Evolutionary conservation across 2,329 filamentous ascomycete genomes (phyloP).

Genomic region (Paecilomyces sp.): DNA sequence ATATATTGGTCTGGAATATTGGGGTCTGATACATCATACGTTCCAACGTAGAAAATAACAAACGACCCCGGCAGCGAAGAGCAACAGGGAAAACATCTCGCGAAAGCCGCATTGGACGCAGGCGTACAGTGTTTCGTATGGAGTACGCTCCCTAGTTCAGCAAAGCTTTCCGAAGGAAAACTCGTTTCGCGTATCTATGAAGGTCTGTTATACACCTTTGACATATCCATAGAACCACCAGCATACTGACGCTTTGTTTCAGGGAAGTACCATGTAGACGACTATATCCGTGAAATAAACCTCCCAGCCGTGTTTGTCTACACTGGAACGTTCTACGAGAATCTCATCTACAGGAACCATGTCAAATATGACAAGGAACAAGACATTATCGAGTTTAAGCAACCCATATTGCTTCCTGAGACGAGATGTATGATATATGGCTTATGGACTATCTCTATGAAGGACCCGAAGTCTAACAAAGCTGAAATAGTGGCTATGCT

Average conservation of each 20-base stretch:
- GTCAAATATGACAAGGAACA: conserved; percentile 4
- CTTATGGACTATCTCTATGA: background rate
- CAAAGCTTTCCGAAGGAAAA: conserved; percentile 6
- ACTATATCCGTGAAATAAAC: conserved; percentile 10
- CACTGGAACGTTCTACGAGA: conserved; percentile 14
- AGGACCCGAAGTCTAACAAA: background rate
- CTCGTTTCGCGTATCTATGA: conserved; percentile 4
- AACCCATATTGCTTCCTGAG: conserved; percentile 7
- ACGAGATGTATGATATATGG: conserved; percentile 5
- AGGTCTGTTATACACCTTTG: conserved; percentile 1
- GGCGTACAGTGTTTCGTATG: conserved; percentile 9
- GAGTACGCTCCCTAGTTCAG: conserved; percentile 8
- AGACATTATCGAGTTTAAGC: conserved; percentile 6
- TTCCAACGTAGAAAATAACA: conserved; percentile 3
- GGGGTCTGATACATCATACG: background rate
- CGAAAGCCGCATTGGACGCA: conserved; percentile 4
- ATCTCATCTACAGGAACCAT: conserved; percentile 7
- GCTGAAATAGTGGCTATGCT: conserved; percentile 9
- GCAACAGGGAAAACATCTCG: conserved; percentile 8
- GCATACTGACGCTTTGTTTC: background rate
- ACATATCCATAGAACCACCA: background rate
- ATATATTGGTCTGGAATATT: background rate
- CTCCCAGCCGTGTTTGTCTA: conserved; percentile 11
- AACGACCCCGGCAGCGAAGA: conserved; percentile 10
- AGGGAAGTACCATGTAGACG: conserved; percentile 12